Conservation (phyloP, 352 stramenopile species). For the Phytopythium vexans region DNA sequence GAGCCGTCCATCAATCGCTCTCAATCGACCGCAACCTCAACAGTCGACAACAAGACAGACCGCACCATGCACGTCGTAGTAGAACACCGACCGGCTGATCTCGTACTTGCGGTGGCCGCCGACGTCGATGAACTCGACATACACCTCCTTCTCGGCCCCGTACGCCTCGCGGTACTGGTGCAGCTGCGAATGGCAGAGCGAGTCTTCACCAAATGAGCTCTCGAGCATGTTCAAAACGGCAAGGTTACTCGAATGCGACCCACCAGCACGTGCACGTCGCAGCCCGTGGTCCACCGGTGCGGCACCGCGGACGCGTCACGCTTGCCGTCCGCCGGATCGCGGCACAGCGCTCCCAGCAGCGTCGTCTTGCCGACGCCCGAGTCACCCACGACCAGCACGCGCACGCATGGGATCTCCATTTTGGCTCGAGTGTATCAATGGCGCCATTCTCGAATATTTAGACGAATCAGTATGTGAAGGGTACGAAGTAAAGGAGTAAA, state of each 20-base stretch:
- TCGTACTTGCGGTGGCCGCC: conserved; percentile 81
- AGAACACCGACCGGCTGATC: conserved; percentile 76
- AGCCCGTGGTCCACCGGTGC: conserved; percentile 78
- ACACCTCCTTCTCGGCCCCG: conserved; percentile 42
- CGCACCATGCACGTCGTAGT: conserved; percentile 70
- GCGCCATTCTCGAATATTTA: neutral
- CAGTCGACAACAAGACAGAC: neutral
- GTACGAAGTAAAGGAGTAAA: too few species aligned
- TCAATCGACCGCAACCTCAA: neutral
- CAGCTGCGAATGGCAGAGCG: conserved; percentile 10
- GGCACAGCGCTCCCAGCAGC: conserved; percentile 64
- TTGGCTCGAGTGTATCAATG: neutral
- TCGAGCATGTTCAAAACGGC: neutral
- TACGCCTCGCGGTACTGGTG: conserved; percentile 32
- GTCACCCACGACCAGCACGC: conserved; percentile 81
- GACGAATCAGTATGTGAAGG: too few species aligned
- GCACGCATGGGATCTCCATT: conserved; percentile 76
- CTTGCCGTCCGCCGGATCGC: conserved; percentile 9
- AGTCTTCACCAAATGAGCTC: neutral
- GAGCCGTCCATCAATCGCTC: neutral
- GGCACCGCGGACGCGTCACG: conserved; percentile 7
- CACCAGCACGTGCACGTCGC: conserved; percentile 76
- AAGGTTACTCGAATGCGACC: conserved; percentile 3
- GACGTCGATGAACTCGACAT: conserved; percentile 84
- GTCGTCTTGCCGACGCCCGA: conserved; percentile 84